Evolutionary conservation across 257 asterid genomes (phyloP).

Genomic region (Nicotiana attenuata): DNA sequence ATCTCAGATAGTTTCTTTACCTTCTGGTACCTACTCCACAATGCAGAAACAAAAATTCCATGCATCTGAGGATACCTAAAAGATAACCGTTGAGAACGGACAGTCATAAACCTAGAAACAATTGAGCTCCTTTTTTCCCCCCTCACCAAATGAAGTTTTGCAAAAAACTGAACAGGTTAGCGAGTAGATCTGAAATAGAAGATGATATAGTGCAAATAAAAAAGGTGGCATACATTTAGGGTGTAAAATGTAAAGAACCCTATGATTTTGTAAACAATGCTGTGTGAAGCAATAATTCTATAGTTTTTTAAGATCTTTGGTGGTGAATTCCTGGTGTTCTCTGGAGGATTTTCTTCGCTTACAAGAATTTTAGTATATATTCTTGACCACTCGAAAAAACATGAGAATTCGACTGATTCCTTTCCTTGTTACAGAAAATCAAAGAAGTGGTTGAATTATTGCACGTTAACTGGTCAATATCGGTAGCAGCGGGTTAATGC

Average conservation of each 20-base stretch:
- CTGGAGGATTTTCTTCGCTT: background rate
- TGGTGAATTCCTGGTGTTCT: background rate
- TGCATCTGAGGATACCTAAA: too few species aligned
- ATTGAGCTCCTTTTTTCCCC: background rate
- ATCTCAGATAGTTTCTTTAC: background rate
- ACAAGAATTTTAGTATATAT: background rate
- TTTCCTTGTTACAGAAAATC: conserved; percentile 22
- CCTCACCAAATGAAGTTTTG: background rate
- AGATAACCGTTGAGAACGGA: too few species aligned
- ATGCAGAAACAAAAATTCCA: too few species aligned
- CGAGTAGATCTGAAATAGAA: background rate
- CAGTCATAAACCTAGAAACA: background rate
- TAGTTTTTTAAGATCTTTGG: background rate
- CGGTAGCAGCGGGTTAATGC: conserved; percentile 21
- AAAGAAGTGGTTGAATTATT: conserved; percentile 8
- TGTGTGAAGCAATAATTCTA: background rate
- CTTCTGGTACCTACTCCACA: too few species aligned
- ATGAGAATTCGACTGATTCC: background rate
- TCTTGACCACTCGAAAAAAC: background rate
- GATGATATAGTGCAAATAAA: background rate
- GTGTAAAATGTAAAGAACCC: background rate
- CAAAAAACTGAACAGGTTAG: background rate
- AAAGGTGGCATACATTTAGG: background rate
- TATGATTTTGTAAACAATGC: background rate
- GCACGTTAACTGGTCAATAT: conserved; percentile 19